A percentile compares a stretch with the other conserved stretches of the same genome.
Evolutionary conservation across 2,329 filamentous ascomycete species (phyloP).

Genomic region (Penicillium occitanis): DNA sequence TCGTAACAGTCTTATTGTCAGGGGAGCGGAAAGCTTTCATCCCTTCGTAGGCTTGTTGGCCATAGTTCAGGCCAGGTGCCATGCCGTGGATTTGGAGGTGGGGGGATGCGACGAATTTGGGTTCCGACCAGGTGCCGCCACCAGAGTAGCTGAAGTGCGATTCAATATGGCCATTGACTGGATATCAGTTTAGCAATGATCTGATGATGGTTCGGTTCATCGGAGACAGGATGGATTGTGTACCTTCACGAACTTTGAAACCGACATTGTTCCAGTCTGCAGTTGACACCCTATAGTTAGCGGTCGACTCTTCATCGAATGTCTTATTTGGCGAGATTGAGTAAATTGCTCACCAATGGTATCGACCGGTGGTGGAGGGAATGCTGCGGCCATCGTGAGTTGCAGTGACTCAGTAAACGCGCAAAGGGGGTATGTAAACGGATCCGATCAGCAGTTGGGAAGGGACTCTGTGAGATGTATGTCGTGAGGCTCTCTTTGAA

Average conservation of each 20-base stretch:
- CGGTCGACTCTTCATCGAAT: background rate
- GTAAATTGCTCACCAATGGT: constrained; percentile 26
- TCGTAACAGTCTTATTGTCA: constrained; percentile 59
- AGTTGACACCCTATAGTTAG: background rate
- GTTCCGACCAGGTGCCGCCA: constrained; percentile 70
- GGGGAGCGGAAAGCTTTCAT: constrained; percentile 85
- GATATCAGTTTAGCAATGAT: background rate
- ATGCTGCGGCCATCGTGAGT: constrained; percentile 21
- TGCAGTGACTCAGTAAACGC: background rate
- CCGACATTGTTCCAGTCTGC: constrained; percentile 88
- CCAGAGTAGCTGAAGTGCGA: constrained; percentile 75
- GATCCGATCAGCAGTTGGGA: background rate
- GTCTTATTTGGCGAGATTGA: background rate
- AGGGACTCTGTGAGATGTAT: background rate
- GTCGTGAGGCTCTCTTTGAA: background rate
- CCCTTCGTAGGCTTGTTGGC: constrained; percentile 97
- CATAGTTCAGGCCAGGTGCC: constrained; percentile 93
- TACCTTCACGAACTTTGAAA: constrained; percentile 88
- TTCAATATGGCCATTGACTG: constrained; percentile 90
- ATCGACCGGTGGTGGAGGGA: constrained; percentile 35
- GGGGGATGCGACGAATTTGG: constrained; percentile 77
- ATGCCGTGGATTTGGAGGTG: constrained; percentile 90
- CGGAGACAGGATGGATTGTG: constrained; percentile 36
- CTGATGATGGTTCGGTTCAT: background rate
- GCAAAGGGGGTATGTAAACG: background rate